Evolutionary conservation across 2,329 filamentous ascomycete genomes (phyloP), one percentile per base, ranked within the genome.

Genomic region (Alternaria brassicae): DNA sequence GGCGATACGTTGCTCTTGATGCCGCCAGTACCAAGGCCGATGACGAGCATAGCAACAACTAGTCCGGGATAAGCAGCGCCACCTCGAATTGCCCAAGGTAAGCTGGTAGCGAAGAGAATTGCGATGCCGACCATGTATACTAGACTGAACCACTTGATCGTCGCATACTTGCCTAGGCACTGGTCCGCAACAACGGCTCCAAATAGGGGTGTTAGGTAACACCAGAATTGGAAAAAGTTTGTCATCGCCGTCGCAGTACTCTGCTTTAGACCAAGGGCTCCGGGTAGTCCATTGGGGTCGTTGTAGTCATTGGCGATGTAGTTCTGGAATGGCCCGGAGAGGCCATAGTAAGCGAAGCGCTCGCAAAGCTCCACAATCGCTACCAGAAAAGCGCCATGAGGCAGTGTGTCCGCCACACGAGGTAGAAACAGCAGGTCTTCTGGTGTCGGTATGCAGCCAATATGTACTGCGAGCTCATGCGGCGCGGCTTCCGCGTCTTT

Each of bases 1-100:
- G 81, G 81, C 9, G 79, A 79, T 41, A 93, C 90, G 72, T 93
- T 93, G 63, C 89, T 86, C 81, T 93, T 94, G 85, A 93, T 92
- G 70, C 91, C 89, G 62, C 91, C 91, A 1, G 90, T 91, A 41
- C 91, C 91, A 28, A 91, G 76, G n/a, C 89, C 89, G 72, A 92
- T 85, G 71, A 92, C 84, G 42, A 91, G 77, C 65, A 91, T 82
- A 23, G 87, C 86, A 28, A 88, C 78, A 2, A 89, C 76, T 68
- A 92, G 90, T 51, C 85, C 87, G 1, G 81, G 88, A 44, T 91
- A 85, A 0, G 88, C 81, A 12, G 82, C 80, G 15, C 87, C 83
- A 34, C 85, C 78, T 42, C 85, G 78, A 45, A 92, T 88, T 47
- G 90, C 86, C 3, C 74, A 70, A 0, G 90, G 90, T 1, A 90